Percentiles rank a stretch among this genome's conserved stretches.
These are phyloP conservation scores for Roridomyces roridus DNA, from an alignment of 768 basidiomycete species.

Conservation along the genomic window DNA sequence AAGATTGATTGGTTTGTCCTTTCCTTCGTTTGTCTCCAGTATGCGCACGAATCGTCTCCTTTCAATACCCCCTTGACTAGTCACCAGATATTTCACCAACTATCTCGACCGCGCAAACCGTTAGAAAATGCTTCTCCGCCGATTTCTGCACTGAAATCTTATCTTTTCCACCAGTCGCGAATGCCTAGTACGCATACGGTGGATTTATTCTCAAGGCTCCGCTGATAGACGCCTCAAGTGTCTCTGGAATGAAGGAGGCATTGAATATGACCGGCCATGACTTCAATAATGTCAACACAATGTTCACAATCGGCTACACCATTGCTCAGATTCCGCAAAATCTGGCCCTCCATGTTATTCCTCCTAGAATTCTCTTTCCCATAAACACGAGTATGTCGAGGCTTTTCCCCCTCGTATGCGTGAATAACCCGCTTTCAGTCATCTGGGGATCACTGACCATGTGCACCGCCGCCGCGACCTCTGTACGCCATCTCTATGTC, in stretches of 20 bases:
- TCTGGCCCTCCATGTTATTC: slow-evolving; percentile 65
- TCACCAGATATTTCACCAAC: slow-evolving; percentile 21
- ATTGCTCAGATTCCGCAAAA: slow-evolving; percentile 77
- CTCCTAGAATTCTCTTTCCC: slow-evolving; percentile 73
- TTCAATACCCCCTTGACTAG: slow-evolving; percentile 8
- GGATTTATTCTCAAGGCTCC: not conserved
- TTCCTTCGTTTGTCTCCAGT: slow-evolving; percentile 49
- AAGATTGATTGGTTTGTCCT: slow-evolving; percentile 74
- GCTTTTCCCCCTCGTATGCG: not conserved
- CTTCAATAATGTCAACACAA: slow-evolving; percentile 68
- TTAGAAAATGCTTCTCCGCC: not conserved
- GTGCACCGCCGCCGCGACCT: slow-evolving; percentile 12
- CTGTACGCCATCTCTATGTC: slow-evolving; percentile 48
- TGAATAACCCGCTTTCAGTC: slow-evolving; percentile 51
- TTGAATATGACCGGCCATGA: slow-evolving; percentile 68
- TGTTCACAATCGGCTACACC: slow-evolving; percentile 79
- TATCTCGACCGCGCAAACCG: slow-evolving; percentile 69
- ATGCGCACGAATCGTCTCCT: not conserved
- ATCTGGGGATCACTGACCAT: slow-evolving; percentile 67
- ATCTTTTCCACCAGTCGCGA: slow-evolving; percentile 47
- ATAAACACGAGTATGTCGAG: slow-evolving; percentile 7
- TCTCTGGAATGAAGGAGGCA: slow-evolving; percentile 82
- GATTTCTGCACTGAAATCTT: not conserved
- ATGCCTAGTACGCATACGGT: slow-evolving; percentile 53
- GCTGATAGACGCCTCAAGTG: slow-evolving; percentile 27